A percentile compares a stretch with the other conserved stretches of the same genome.
These are phyloP conservation scores for Groenewaldozyma salmanticensis DNA, from an alignment of 805 yeast genomes.

Conservation along the genomic window DNA sequence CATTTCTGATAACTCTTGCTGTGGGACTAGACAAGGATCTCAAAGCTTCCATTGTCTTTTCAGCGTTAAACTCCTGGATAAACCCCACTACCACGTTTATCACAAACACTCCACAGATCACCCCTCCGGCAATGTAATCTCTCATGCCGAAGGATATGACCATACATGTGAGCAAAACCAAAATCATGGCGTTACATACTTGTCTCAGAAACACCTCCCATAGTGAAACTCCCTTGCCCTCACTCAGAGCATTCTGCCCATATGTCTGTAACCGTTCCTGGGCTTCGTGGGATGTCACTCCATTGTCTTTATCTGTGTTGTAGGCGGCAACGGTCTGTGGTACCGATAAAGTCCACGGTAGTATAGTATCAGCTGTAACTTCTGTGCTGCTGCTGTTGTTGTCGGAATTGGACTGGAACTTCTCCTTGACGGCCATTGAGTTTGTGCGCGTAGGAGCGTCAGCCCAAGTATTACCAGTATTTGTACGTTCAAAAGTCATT, in stretches of 20 bases:
- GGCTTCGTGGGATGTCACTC: slow-evolving; percentile 35
- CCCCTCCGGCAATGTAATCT: slow-evolving; percentile 81
- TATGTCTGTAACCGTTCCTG: slow-evolving; percentile 23
- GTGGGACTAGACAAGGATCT: slow-evolving; percentile 59
- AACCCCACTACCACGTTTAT: slow-evolving; percentile 61
- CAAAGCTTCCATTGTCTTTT: slow-evolving; percentile 68
- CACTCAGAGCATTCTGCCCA: slow-evolving; percentile 57
- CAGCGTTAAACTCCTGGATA: slow-evolving; percentile 64
- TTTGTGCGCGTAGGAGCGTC: too few species aligned
- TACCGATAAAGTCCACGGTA: slow-evolving; percentile 24
- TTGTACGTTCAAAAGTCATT: too few species aligned
- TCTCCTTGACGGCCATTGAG: too few species aligned
- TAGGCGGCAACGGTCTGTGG: slow-evolving; percentile 31
- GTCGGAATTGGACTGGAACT: too few species aligned
- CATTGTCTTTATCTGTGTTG: slow-evolving; percentile 37
- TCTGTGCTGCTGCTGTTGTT: too few species aligned
- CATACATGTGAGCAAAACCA: slow-evolving; percentile 62
- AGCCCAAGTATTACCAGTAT: not conserved
- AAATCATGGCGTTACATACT: slow-evolving; percentile 67
- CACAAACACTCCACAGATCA: slow-evolving; percentile 55
- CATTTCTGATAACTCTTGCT: slow-evolving; percentile 57
- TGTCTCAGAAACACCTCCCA: slow-evolving; percentile 53
- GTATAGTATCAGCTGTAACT: too few species aligned
- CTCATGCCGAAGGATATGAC: slow-evolving; percentile 59
- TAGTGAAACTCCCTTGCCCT: slow-evolving; percentile 45